phyloP scores from a whole-genome alignment of 2,329 filamentous ascomycete species.

The Ophiocordyceps camponoti-floridani region DNA sequence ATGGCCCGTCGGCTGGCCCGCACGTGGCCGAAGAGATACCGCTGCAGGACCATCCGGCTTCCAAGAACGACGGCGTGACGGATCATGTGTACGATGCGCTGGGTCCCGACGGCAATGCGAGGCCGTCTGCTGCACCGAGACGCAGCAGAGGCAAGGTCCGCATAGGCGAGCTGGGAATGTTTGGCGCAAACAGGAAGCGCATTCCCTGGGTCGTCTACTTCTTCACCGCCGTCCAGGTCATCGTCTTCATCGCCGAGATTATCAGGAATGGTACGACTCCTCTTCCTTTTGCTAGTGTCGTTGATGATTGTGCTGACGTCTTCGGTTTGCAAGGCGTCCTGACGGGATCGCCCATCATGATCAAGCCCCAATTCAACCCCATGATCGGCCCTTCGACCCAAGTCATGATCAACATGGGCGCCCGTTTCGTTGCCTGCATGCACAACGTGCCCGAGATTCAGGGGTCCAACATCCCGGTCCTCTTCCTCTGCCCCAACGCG shows the following conservation, averaged over 20 bases:
- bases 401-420: constrained; percentile 92
- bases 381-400: constrained; percentile 92
- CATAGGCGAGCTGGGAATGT: constrained; percentile 42
- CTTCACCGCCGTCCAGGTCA: constrained; percentile 58
- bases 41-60: constrained; percentile 26
- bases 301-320: constrained; percentile 2
- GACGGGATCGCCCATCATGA: constrained; percentile 63
- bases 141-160: constrained; percentile 27
- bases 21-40: constrained; percentile 35
- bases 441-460: constrained; percentile 56
- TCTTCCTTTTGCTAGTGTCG: neutral
- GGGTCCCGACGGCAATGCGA: constrained; percentile 10
- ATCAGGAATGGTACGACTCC: constrained; percentile 55
- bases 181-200: constrained; percentile 33
- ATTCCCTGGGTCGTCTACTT: constrained; percentile 71
- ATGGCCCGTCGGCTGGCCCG: constrained; percentile 24
- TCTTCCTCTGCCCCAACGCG: constrained; percentile 69
- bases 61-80: constrained; percentile 24
- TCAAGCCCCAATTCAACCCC: constrained; percentile 75
- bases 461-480: constrained; percentile 25
- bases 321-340: constrained; percentile 42
- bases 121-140: constrained; percentile 1
- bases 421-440: constrained; percentile 88
- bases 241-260: constrained; percentile 78
- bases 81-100: constrained; percentile 47